Evolutionary conservation across 306 rosid genomes (phyloP).

Genomic region (Glycine soja): DNA sequence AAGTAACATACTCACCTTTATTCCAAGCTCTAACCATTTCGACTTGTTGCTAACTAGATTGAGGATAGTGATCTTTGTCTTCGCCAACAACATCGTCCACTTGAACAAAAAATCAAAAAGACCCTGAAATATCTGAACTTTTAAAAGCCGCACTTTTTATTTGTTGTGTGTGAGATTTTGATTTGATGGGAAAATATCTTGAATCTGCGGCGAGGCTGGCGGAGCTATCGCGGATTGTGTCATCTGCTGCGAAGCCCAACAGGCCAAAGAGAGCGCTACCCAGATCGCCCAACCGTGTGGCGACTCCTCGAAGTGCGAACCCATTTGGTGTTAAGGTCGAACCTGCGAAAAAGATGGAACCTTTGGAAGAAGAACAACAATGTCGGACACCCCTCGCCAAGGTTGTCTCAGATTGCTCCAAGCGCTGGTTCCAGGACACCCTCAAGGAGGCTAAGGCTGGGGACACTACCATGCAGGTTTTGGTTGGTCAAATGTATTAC

Average conservation of each 20-base stretch:
- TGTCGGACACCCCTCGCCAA: slow-evolving; percentile 63
- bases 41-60: background rate
- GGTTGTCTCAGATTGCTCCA: slow-evolving; percentile 76
- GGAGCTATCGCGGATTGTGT: slow-evolving; percentile 58
- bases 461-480: slow-evolving; percentile 68
- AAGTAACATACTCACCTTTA: background rate
- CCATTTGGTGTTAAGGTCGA: slow-evolving; percentile 49
- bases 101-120: background rate
- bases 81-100: background rate
- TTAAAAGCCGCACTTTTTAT: background rate
- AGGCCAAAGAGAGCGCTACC: slow-evolving; percentile 48
- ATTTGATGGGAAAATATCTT: slow-evolving; percentile 70
- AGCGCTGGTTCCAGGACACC: slow-evolving; percentile 88
- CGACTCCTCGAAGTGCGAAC: slow-evolving; percentile 47
- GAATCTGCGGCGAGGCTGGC: slow-evolving; percentile 59
- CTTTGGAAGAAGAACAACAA: slow-evolving; percentile 37
- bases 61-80: background rate
- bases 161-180: background rate
- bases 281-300: slow-evolving; percentile 46
- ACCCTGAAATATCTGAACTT: background rate
- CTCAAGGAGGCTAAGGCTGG: slow-evolving; percentile 85
- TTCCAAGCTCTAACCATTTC: background rate
- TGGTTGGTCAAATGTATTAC: slow-evolving; percentile 79
- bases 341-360: slow-evolving; percentile 48
- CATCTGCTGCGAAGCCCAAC: slow-evolving; percentile 53